Conservation (phyloP, 2,329 filamentous ascomycete species). For the Talaromyces pinophilus region DNA sequence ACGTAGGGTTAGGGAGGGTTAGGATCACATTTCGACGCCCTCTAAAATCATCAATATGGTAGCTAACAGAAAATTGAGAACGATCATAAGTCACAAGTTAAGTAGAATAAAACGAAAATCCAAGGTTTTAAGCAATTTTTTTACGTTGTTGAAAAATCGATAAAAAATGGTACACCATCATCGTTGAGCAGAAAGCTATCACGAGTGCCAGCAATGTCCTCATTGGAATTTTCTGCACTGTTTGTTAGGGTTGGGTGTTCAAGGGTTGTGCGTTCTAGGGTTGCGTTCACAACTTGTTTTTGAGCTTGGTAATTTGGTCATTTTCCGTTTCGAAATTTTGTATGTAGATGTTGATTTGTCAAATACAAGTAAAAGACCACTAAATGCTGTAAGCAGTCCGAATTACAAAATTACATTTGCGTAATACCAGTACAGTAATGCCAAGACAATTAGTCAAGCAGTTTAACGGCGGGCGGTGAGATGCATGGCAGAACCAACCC, state of each 20-base stretch:
- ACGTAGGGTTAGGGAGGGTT: conserved; percentile 11
- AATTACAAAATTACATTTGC: neutral
- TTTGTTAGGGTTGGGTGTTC: no score
- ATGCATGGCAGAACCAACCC: conserved; percentile 18
- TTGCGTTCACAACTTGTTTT: neutral
- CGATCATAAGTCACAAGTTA: no score
- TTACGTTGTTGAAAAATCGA: no score
- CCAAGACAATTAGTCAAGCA: neutral
- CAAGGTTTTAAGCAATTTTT: no score
- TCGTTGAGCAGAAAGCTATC: no score
- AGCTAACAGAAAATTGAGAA: no score
- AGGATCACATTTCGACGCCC: no score
- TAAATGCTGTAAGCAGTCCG: neutral
- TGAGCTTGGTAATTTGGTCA: neutral
- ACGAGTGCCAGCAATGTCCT: no score
- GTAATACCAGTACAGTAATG: conserved; percentile 14
- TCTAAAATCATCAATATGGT: no score
- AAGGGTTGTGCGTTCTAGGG: neutral
- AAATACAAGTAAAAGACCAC: neutral
- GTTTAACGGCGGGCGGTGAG: conserved; percentile 5
- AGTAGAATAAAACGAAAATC: no score
- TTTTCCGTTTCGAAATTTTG: neutral
- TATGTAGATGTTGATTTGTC: neutral
- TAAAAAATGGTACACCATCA: no score
- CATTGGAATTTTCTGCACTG: no score